A percentile compares a stretch with the other conserved stretches of the same genome.
These are phyloP conservation scores for Ophiostoma himal-ulmi DNA, from an alignment of 2,329 filamentous ascomycete species.

Conservation along the genomic window DNA sequence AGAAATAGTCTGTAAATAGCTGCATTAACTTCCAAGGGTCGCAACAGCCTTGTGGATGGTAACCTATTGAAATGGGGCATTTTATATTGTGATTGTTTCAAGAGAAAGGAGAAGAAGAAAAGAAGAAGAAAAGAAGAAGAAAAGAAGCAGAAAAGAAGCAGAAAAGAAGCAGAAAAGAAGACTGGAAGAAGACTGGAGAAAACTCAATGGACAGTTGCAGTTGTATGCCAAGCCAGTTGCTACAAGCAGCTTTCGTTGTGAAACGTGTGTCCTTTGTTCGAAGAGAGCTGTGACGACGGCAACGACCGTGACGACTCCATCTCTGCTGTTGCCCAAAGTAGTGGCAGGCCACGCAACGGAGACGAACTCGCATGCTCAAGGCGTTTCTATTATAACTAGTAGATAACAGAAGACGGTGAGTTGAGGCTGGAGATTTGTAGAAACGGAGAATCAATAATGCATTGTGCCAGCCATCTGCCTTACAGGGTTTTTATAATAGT, in stretches of 20 bases:
- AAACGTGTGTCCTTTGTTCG: not conserved
- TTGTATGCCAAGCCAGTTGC: conserved; percentile 1
- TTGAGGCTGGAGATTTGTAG: not conserved
- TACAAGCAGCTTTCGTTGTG: not conserved
- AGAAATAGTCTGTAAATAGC: not conserved
- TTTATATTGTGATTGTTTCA: not conserved
- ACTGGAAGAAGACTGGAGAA: not conserved
- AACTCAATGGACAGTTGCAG: not conserved
- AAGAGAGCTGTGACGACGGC: not conserved
- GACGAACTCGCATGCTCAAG: not conserved
- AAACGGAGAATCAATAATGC: not conserved
- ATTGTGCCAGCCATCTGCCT: not conserved
- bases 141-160: not conserved
- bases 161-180: not conserved
- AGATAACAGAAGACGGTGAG: not conserved
- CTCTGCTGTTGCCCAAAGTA: not conserved
- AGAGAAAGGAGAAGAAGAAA: not conserved
- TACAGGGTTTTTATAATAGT: not conserved
- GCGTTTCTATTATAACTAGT: not conserved
- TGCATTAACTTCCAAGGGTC: not conserved
- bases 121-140: not conserved
- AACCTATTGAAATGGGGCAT: not conserved
- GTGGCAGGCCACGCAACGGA: not conserved
- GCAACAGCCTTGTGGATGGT: not conserved
- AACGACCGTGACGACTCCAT: not conserved